These are phyloP conservation scores for Russula ochroleuca DNA, from an alignment of 768 basidiomycete species.

Conservation along the genomic window DNA sequence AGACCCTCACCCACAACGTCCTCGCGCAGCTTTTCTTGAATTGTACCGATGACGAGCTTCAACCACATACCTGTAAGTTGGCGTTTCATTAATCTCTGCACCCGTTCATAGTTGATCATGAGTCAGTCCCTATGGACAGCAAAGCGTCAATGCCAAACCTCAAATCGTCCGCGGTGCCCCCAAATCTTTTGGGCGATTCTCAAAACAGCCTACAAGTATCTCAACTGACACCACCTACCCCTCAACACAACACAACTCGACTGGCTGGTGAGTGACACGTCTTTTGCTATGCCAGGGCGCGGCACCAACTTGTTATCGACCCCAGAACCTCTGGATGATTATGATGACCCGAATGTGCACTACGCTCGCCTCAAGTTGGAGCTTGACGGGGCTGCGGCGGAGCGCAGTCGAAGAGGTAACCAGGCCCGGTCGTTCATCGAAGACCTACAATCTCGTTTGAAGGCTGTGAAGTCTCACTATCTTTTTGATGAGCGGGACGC, in stretches of 20 bases:
- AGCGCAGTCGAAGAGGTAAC: constrained; percentile 31
- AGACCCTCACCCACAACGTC: background rate
- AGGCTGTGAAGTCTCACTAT: constrained; percentile 51
- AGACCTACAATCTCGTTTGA: constrained; percentile 45
- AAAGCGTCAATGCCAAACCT: constrained; percentile 7
- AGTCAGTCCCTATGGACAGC: constrained; percentile 8
- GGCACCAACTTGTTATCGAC: background rate
- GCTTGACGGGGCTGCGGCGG: constrained; percentile 42
- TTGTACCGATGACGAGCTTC: constrained; percentile 58
- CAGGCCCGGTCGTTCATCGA: constrained; percentile 34
- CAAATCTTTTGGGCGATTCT: background rate
- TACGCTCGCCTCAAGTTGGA: constrained; percentile 63
- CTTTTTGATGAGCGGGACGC: constrained; percentile 70
- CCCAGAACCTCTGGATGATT: constrained; percentile 24
- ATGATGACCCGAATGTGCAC: constrained; percentile 49
- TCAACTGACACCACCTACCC: constrained; percentile 3
- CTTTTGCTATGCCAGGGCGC: background rate
- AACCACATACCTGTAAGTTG: constrained; percentile 37
- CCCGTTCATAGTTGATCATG: background rate
- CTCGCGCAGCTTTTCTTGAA: constrained; percentile 57
- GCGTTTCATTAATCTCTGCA: background rate
- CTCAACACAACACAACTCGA: constrained; percentile 3
- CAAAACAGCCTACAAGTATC: background rate
- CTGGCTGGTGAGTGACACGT: constrained; percentile 1
- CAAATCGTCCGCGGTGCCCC: background rate